Evolutionary conservation across 345 rosid genomes (phyloP), one percentile per base, ranked within the genome.

Genomic region (Eucalyptus curtisii): DNA sequence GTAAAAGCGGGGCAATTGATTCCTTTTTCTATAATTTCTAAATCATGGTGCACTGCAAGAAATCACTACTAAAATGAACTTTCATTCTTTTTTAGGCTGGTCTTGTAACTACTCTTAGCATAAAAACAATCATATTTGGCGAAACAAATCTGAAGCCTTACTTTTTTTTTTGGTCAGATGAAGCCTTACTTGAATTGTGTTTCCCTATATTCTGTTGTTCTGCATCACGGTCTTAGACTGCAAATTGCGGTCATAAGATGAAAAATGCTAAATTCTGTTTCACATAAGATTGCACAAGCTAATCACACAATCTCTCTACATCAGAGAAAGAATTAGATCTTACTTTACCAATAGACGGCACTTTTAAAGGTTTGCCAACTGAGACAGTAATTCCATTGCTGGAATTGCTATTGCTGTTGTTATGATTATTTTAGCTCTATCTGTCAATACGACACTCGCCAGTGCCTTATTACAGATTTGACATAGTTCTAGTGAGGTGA

Each of bases 101-200:
- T 88, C 98, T 96, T 86, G 99, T 97, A 42, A 96, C 99, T 31
- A 95, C 97, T 55, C 96, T 97, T 88, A 94, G 95, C 92, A 97
- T 98, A 20, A 94, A 92, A 92, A 96, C 99, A 90, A 92, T 95
- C 85, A 96, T 94, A 68, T 96, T 96, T 88, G 98, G 99, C 86
- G 99, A 99, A 52, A 96, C 99, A 92, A 97, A 96, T 94, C 98
- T 95, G 61, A 97, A 96, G 94, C 98, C 98, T 53, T 96, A 96
- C 99, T 96, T 87, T 49, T 15, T 50, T 50, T 50, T 50, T 50
- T 6, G 53, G 53, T 50, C 53, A 50, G 53, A 50, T 50, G 68
- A 97, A 96, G 94, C 97, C 98, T 53, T 96, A 94, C 99, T 97
- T 87, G 97, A 94, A 82, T 99, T 94, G 88, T 90, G 99, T 96